These are phyloP conservation scores for Pholiota conissans DNA, from an alignment of 768 basidiomycete genomes.

Conservation along the genomic window DNA sequence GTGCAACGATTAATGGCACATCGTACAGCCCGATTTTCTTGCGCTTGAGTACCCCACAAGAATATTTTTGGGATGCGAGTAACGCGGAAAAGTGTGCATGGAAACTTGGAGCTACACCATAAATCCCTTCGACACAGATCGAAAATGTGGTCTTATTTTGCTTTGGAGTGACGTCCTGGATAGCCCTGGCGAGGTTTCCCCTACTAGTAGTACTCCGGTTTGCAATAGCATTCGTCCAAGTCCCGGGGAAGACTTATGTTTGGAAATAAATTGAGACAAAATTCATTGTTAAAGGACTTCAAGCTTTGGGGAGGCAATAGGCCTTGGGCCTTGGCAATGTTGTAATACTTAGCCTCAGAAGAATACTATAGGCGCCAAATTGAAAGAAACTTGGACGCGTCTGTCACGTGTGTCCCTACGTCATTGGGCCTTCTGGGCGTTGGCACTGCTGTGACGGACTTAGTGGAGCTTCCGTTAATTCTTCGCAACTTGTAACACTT, in stretches of 20 bases:
- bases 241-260: too few relatives aligned
- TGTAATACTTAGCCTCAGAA: too few relatives aligned
- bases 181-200: background rate
- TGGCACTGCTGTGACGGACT: conserved; percentile 20
- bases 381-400: conserved; percentile 9
- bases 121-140: background rate
- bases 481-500: too few relatives aligned
- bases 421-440: conserved; percentile 21
- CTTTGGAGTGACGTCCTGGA: background rate
- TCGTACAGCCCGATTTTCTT: background rate
- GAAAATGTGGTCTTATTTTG: background rate
- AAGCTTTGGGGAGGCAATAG: background rate
- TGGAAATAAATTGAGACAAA: background rate
- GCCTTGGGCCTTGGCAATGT: too few relatives aligned
- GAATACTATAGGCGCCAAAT: too few relatives aligned
- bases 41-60: background rate
- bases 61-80: background rate
- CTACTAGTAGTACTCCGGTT: too few relatives aligned
- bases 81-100: background rate
- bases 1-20: too few relatives aligned
- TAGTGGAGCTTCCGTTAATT: too few relatives aligned
- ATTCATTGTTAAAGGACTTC: background rate
- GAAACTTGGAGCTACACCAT: background rate
- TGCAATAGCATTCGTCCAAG: too few relatives aligned
- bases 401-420: conserved; percentile 21